Evolutionary conservation across 805 yeast genomes (phyloP).

Genomic region (Sugiyamaella qingdaonensis): DNA sequence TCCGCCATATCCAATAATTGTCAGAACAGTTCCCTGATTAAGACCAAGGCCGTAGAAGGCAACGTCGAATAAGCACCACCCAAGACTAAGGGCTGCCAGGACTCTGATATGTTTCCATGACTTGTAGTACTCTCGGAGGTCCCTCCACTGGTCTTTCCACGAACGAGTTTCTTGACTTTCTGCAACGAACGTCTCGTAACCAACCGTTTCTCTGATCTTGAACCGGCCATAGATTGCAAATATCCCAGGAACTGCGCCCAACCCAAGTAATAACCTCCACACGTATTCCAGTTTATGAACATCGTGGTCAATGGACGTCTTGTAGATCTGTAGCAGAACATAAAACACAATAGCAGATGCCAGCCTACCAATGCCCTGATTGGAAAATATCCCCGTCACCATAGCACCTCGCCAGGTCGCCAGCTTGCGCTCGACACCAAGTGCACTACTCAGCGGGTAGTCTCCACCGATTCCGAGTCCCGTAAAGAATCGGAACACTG

Average conservation of each 20-base stretch:
- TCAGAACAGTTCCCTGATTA: slow-evolving; percentile 73
- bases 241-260: slow-evolving; percentile 86
- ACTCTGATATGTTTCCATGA: slow-evolving; percentile 88
- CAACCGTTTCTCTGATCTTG: slow-evolving; percentile 67
- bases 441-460: slow-evolving; percentile 89
- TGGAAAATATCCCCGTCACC: slow-evolving; percentile 93
- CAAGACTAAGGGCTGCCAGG: slow-evolving; percentile 82
- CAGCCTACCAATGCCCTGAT: slow-evolving; percentile 94
- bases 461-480: slow-evolving; percentile 99
- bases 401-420: slow-evolving; percentile 98
- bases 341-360: slow-evolving; percentile 69
- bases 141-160: slow-evolving; percentile 33
- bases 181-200: slow-evolving; percentile 32
- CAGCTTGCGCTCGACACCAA: slow-evolving; percentile 72
- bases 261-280: slow-evolving; percentile 87
- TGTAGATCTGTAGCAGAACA: neutral
- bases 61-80: slow-evolving; percentile 88
- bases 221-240: slow-evolving; percentile 73
- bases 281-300: slow-evolving; percentile 34
- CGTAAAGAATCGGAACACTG: slow-evolving; percentile 61
- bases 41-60: slow-evolving; percentile 87
- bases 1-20: slow-evolving; percentile 80
- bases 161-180: neutral
- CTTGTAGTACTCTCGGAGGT: slow-evolving; percentile 62
- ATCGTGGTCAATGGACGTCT: neutral